phyloP scores from a whole-genome alignment of 179 eudicot genomes.

The Silene noctiflora region DNA sequence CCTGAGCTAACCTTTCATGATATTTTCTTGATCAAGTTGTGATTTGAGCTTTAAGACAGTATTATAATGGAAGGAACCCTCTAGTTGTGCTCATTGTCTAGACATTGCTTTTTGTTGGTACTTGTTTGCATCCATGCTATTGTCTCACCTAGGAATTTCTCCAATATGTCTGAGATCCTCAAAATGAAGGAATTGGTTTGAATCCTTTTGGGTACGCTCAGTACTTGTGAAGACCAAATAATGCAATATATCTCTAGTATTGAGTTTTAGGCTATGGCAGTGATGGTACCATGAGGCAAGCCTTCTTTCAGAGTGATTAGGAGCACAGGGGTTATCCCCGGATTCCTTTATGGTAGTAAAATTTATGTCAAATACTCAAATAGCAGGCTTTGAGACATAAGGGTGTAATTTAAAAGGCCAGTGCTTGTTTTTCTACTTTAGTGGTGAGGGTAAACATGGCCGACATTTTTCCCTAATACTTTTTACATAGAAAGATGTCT shows the following conservation, averaged over 20 bases:
- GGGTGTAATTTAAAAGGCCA: not conserved
- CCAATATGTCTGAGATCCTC: not conserved
- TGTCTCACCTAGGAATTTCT: not conserved
- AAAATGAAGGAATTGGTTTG: not conserved
- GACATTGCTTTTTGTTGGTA: not conserved
- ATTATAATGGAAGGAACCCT: not conserved
- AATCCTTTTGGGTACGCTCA: not conserved
- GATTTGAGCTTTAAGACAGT: not conserved
- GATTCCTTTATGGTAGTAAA: not conserved
- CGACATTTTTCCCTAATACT: too few species aligned
- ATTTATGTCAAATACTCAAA: not conserved
- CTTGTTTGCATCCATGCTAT: not conserved
- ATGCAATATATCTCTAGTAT: not conserved
- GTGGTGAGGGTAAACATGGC: not conserved
- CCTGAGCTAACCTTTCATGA: not conserved
- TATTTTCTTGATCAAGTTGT: not conserved
- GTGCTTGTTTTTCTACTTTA: not conserved
- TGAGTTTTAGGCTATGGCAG: not conserved
- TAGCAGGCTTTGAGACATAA: not conserved
- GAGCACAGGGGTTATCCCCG: not conserved
- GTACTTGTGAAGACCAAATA: not conserved
- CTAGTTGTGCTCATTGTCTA: not conserved
- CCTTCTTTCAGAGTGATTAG: not conserved
- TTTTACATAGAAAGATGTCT: not conserved
- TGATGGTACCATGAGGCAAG: not conserved